These are phyloP conservation scores for Phylloporus sp. DNA, from an alignment of 768 basidiomycete genomes.

Conservation along the genomic window DNA sequence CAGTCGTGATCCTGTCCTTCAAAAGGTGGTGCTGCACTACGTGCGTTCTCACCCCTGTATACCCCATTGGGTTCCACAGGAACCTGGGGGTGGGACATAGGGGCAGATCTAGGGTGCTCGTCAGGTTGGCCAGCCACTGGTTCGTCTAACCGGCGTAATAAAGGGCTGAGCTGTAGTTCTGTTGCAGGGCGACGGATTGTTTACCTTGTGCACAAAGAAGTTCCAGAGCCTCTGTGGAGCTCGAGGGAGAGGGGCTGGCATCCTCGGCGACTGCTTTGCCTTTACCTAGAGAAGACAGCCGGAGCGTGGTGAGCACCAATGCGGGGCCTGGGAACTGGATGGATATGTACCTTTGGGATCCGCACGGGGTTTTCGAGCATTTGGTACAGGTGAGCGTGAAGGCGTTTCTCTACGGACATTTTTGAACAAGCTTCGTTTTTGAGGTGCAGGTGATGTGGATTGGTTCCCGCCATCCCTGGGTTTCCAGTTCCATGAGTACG, in stretches of 20 bases:
- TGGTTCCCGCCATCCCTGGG: slow-evolving; percentile 4
- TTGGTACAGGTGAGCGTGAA: not conserved
- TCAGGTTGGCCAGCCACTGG: slow-evolving; percentile 1
- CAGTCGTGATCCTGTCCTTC: not conserved
- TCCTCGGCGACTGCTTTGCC: not conserved
- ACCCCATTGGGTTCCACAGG: not conserved
- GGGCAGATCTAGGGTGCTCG: not conserved
- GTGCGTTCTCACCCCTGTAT: not conserved
- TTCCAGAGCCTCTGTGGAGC: slow-evolving; percentile 6
- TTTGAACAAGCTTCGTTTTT: not conserved
- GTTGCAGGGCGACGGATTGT: not conserved
- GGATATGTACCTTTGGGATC: slow-evolving; percentile 6
- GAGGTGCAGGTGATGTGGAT: slow-evolving; percentile 4
- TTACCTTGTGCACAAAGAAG: slow-evolving; percentile 13
- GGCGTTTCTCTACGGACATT: not conserved
- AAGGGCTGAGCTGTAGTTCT: not conserved
- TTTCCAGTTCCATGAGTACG: not conserved
- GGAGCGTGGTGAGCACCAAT: not conserved
- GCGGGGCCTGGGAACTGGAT: not conserved
- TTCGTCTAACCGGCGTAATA: slow-evolving; percentile 5
- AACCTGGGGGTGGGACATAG: not conserved
- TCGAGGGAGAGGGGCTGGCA: slow-evolving; percentile 1
- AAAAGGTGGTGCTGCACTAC: not conserved
- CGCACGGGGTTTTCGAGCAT: not conserved
- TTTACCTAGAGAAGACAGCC: slow-evolving; percentile 2